phyloP scores from a whole-genome alignment of 805 yeast genomes.

The Millerozyma miso region DNA sequence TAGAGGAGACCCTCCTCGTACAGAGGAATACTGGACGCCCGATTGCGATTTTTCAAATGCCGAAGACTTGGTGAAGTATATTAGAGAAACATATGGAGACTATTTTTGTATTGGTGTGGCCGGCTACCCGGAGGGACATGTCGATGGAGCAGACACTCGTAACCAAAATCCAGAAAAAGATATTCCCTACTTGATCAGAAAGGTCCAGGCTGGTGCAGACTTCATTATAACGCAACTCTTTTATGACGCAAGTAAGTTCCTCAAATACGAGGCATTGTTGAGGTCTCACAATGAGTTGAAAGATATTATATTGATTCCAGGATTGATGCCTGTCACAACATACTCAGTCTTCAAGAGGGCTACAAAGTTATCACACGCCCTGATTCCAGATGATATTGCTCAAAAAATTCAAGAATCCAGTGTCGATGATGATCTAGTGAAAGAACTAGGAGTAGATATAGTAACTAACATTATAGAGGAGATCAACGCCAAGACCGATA shows the following conservation, averaged over 20 bases:
- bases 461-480: slow-evolving; percentile 59
- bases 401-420: slow-evolving; percentile 53
- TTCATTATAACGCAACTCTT: slow-evolving; percentile 89
- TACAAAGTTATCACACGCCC: slow-evolving; percentile 82
- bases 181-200: slow-evolving; percentile 75
- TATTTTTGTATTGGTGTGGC: slow-evolving; percentile 95
- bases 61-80: slow-evolving; percentile 80
- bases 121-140: slow-evolving; percentile 97
- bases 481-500: slow-evolving; percentile 49
- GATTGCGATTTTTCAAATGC: slow-evolving; percentile 68
- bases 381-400: slow-evolving; percentile 59
- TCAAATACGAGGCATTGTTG: slow-evolving; percentile 56
- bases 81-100: slow-evolving; percentile 65
- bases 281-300: slow-evolving; percentile 37
- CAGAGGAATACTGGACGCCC: slow-evolving; percentile 56
- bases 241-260: slow-evolving; percentile 77
- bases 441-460: slow-evolving; percentile 75
- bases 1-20: slow-evolving; percentile 94
- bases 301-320: slow-evolving; percentile 69
- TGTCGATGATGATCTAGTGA: slow-evolving; percentile 71
- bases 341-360: slow-evolving; percentile 80
- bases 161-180: slow-evolving; percentile 67
- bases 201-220: slow-evolving; percentile 91
- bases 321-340: slow-evolving; percentile 88
- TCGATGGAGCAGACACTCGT: slow-evolving; percentile 70